A percentile compares a stretch with the other conserved stretches of the same genome.
Evolutionary conservation across 208 protist species (phyloP).

Genomic region (Entamoeba histolytica): DNA sequence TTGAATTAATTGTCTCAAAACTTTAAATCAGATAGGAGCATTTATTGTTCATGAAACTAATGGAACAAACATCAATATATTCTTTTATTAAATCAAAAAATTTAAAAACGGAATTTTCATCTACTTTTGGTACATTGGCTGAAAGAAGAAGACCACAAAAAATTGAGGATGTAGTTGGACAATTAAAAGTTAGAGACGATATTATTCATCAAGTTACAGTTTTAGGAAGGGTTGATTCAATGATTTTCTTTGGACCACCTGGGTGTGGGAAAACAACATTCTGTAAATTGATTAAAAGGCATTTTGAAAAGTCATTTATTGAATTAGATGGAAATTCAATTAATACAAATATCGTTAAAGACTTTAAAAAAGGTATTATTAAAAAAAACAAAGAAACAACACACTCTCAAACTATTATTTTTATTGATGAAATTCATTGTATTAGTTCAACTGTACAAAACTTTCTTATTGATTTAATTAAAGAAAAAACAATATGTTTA

Average conservation of each 20-base stretch:
- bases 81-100: too few species aligned
- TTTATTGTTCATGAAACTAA: too few species aligned
- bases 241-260: slow-evolving; percentile 38
- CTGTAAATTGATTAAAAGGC: slow-evolving; percentile 17
- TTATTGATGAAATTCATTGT: slow-evolving; percentile 44
- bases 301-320: slow-evolving; percentile 2
- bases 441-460: slow-evolving; percentile 37
- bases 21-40: too few species aligned
- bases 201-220: too few species aligned
- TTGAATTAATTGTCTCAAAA: too few species aligned
- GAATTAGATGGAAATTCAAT: slow-evolving; percentile 1
- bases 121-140: too few species aligned
- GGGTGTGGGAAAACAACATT: slow-evolving; percentile 41
- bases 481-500: slow-evolving; percentile 30
- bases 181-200: too few species aligned
- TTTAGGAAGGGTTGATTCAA: neutral
- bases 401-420: slow-evolving; percentile 25
- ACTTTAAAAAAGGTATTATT: neutral
- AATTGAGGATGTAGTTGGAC: too few species aligned
- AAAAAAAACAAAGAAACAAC: neutral
- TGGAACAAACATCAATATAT: too few species aligned
- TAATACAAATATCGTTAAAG: slow-evolving; percentile 7
- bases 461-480: slow-evolving; percentile 28
- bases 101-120: too few species aligned
- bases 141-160: too few species aligned